phyloP scores from a whole-genome alignment of 164 flowering plant genomes.

The Tetracentron sinense region DNA sequence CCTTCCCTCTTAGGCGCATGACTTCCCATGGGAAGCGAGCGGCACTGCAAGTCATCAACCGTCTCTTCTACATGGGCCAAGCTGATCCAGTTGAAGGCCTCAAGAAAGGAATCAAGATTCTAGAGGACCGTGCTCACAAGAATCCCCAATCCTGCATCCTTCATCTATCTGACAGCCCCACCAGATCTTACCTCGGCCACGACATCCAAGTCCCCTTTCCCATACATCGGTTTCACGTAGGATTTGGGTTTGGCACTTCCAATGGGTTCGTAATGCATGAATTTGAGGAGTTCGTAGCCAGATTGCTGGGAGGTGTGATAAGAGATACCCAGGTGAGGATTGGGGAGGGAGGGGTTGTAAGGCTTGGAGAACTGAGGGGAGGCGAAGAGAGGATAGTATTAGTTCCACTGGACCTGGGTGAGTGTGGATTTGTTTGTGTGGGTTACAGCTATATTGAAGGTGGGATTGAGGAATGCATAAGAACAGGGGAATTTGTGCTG shows the following conservation, averaged over 20 bases:
- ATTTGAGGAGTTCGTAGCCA: constrained; percentile 65
- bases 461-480: constrained; percentile 43
- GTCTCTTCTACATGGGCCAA: constrained; percentile 71
- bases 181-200: constrained; percentile 39
- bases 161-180: constrained; percentile 69
- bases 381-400: constrained; percentile 84
- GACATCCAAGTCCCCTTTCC: constrained; percentile 39
- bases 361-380: constrained; percentile 65
- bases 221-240: constrained; percentile 67
- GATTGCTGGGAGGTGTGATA: constrained; percentile 58
- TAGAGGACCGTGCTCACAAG: constrained; percentile 60
- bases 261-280: constrained; percentile 66
- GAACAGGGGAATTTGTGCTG: constrained; percentile 57
- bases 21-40: constrained; percentile 72
- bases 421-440: constrained; percentile 36
- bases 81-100: constrained; percentile 78
- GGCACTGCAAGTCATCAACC: constrained; percentile 81
- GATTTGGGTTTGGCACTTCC: constrained; percentile 62
- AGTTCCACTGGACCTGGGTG: constrained; percentile 47
- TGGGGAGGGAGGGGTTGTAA: constrained; percentile 46
- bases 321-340: constrained; percentile 63
- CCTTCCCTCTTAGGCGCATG: constrained; percentile 81
- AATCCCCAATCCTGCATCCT: constrained; percentile 61
- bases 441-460: constrained; percentile 68
- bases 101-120: constrained; percentile 62